Conservation (phyloP, 1,284 basidiomycete species). For the Tilletia horrida region DNA sequence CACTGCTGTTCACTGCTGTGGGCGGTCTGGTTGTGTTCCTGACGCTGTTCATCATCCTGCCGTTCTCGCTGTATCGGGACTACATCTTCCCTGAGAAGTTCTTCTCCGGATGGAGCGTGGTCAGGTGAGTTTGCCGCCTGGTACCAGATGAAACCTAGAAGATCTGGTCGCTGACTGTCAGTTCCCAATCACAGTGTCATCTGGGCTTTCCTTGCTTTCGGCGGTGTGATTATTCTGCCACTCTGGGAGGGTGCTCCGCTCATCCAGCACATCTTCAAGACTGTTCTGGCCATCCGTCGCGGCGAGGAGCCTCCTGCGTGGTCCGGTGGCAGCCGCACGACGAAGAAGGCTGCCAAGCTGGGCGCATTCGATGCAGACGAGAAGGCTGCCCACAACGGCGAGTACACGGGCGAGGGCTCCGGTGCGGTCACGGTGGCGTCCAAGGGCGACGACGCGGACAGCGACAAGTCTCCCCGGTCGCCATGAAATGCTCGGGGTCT, state of each 20-base stretch:
- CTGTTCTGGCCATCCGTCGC: neutral
- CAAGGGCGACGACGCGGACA: neutral
- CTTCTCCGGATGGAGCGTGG: slow-evolving; percentile 50
- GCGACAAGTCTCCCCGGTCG: slow-evolving; percentile 6
- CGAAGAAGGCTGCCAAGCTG: neutral
- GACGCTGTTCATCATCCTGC: slow-evolving; percentile 52
- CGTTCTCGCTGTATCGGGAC: slow-evolving; percentile 49
- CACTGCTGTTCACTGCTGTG: slow-evolving; percentile 27
- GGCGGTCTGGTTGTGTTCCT: slow-evolving; percentile 33
- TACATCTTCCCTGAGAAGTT: slow-evolving; percentile 50
- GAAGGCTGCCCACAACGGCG: neutral
- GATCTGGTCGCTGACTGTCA: neutral
- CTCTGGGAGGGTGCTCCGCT: slow-evolving; percentile 42
- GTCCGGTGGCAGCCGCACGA: neutral
- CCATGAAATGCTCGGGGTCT: too few relatives aligned
- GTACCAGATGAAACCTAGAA: too few relatives aligned
- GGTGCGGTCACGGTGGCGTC: slow-evolving; percentile 2
- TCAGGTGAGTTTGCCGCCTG: slow-evolving; percentile 28
- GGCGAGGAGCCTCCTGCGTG: slow-evolving; percentile 5
- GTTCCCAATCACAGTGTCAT: slow-evolving; percentile 26
- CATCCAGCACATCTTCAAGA: slow-evolving; percentile 26
- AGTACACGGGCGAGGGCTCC: slow-evolving; percentile 10
- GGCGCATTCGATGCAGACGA: neutral
- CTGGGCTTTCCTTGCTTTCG: slow-evolving; percentile 45
- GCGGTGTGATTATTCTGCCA: slow-evolving; percentile 43